Percentiles rank a stretch among this genome's conserved stretches.
phyloP scores from a whole-genome alignment of 2,329 filamentous ascomycete species.

The Epichloe glyceriae region DNA sequence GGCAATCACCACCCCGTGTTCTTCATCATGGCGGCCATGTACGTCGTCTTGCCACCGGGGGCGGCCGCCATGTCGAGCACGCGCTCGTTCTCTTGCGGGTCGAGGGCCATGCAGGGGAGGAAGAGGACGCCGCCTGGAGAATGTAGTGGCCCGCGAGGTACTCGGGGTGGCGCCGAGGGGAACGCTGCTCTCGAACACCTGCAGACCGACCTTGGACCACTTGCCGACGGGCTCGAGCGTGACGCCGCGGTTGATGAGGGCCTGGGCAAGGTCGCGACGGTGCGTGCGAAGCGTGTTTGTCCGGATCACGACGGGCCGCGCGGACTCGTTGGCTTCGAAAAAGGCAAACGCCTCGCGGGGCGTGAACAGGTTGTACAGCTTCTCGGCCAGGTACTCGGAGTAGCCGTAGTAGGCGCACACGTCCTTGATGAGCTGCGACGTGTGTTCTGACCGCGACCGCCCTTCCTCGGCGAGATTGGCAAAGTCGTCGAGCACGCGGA shows the following conservation, averaged over 20 bases:
- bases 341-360: constrained; percentile 93
- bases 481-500: constrained; percentile 84
- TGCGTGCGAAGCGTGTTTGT: constrained; percentile 84
- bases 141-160: constrained; percentile 98
- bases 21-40: constrained; percentile 55
- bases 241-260: constrained; percentile 90
- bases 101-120: constrained; percentile 92
- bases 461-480: constrained; percentile 66
- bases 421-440: constrained; percentile 73
- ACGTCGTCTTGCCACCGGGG: constrained; percentile 17
- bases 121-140: constrained; percentile 91
- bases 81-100: constrained; percentile 83
- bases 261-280: constrained; percentile 71
- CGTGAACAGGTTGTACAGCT: constrained; percentile 84
- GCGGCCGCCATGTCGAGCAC: constrained; percentile 51
- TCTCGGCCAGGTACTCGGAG: constrained; percentile 86
- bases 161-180: constrained; percentile 87
- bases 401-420: constrained; percentile 97
- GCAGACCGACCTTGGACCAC: constrained; percentile 95
- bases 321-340: constrained; percentile 96
- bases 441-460: constrained; percentile 79
- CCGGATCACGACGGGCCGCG: constrained; percentile 85
- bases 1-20: constrained; percentile 89
- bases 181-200: constrained; percentile 80
- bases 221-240: constrained; percentile 94